Evolutionary conservation across 257 asterid species (phyloP).

Genomic region (Handroanthus guayacan): DNA sequence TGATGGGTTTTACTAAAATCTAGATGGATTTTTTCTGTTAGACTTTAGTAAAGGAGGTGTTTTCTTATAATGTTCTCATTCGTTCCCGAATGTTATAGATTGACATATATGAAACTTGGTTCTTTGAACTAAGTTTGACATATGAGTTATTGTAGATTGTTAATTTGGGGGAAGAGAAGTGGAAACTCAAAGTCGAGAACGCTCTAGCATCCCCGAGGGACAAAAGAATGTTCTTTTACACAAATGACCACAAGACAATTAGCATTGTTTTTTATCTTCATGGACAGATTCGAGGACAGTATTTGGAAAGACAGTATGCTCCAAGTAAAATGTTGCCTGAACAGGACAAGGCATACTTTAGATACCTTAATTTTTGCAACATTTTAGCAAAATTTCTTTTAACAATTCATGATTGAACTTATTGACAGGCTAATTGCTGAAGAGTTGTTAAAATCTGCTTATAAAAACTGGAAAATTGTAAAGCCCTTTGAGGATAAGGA

Average conservation of each 20-base stretch:
- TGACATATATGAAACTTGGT: neutral
- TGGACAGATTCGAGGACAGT: conserved; percentile 47
- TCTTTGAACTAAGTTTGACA: too few relatives aligned
- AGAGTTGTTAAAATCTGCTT: too few relatives aligned
- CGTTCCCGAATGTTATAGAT: too few relatives aligned
- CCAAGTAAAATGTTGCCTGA: conserved; percentile 36
- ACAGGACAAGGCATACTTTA: conserved; percentile 50
- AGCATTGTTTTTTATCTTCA: conserved; percentile 52
- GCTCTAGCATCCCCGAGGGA: conserved; percentile 55
- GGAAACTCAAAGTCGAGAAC: conserved; percentile 47
- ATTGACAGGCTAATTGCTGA: too few relatives aligned
- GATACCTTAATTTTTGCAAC: neutral
- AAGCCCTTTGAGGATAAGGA: too few relatives aligned
- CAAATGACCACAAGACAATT: conserved; percentile 26
- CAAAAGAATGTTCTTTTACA: conserved; percentile 40
- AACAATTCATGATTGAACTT: too few relatives aligned
- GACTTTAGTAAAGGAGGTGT: too few relatives aligned
- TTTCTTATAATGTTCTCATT: too few relatives aligned
- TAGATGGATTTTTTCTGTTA: too few relatives aligned
- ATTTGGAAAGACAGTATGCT: conserved; percentile 30
- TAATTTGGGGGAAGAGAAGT: conserved; percentile 34
- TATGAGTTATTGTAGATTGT: conserved; percentile 41
- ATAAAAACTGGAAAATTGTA: too few relatives aligned
- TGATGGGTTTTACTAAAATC: too few relatives aligned
- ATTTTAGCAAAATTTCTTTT: too few relatives aligned